Conservation (phyloP, 805 yeast genomes). For the Groenewaldozyma salmanticensis region DNA sequence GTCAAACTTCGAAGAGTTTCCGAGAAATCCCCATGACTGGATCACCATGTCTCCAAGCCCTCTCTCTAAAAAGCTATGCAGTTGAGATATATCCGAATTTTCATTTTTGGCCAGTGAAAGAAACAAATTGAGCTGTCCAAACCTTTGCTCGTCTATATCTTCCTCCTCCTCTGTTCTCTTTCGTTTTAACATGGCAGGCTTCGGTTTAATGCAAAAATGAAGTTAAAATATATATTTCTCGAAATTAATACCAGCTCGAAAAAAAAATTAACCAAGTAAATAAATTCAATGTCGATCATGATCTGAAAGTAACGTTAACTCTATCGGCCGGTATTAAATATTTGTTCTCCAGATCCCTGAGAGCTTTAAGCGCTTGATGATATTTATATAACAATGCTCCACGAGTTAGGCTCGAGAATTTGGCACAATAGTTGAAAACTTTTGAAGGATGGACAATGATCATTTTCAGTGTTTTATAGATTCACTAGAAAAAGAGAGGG, state of each 20-base stretch:
- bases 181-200: slow-evolving; percentile 10
- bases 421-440: too few species aligned
- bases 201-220: too few species aligned
- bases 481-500: slow-evolving; percentile 39
- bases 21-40: slow-evolving; percentile 40
- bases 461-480: slow-evolving; percentile 23
- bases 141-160: slow-evolving; percentile 8
- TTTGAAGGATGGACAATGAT: not conserved
- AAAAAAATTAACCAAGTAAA: too few species aligned
- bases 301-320: too few species aligned
- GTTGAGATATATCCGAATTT: slow-evolving; percentile 2
- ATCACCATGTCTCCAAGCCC: slow-evolving; percentile 31
- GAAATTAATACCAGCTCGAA: too few species aligned
- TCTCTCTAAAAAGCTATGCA: slow-evolving; percentile 24
- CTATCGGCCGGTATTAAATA: too few species aligned
- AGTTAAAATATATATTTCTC: too few species aligned
- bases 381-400: too few species aligned
- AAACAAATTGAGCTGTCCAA: slow-evolving; percentile 1
- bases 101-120: not conserved
- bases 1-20: slow-evolving; percentile 22
- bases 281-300: too few species aligned
- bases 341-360: too few species aligned
- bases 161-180: slow-evolving; percentile 8
- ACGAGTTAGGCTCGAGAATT: too few species aligned
- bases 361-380: too few species aligned